Percentiles rank a stretch among this genome's conserved stretches.
Evolutionary conservation across 169 alveolate species (phyloP).

Genomic region (Ichthyophthirius multifiliis): DNA sequence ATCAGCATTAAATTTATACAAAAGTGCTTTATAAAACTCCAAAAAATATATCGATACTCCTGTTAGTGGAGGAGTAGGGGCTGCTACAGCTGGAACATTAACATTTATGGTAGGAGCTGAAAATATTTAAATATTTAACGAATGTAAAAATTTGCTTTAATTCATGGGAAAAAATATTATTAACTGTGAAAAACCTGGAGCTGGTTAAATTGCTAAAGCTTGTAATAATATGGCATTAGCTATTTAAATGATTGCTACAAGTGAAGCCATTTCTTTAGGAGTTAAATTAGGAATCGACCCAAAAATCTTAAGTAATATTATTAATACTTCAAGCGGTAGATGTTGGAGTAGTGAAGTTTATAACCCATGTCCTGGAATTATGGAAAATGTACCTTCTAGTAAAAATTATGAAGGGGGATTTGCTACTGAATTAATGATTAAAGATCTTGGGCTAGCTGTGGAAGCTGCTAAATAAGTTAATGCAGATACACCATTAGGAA

Average conservation of each 20-base stretch:
- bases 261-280: slow-evolving; percentile 69
- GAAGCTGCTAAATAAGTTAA: slow-evolving; percentile 50
- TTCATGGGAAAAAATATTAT: slow-evolving; percentile 66
- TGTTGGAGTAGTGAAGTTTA: slow-evolving; percentile 66
- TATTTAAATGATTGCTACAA: slow-evolving; percentile 64
- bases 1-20: slow-evolving; percentile 46
- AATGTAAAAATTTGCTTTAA: slow-evolving; percentile 31
- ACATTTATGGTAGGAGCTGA: slow-evolving; percentile 81
- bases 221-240: slow-evolving; percentile 71
- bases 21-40: slow-evolving; percentile 42
- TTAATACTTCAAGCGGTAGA: slow-evolving; percentile 50
- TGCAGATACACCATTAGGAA: slow-evolving; percentile 32
- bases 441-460: slow-evolving; percentile 62
- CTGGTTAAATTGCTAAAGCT: slow-evolving; percentile 56
- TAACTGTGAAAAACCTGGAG: slow-evolving; percentile 61
- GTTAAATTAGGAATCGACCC: slow-evolving; percentile 69
- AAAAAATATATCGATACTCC: slow-evolving; percentile 55
- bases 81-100: slow-evolving; percentile 59
- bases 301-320: slow-evolving; percentile 44
- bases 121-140: slow-evolving; percentile 35
- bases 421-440: slow-evolving; percentile 47
- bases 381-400: slow-evolving; percentile 58
- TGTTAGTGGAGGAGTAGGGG: slow-evolving; percentile 68
- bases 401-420: slow-evolving; percentile 67
- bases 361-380: slow-evolving; percentile 74